Conservation (phyloP, 345 rosid genomes). For the Syzygium aqueum region DNA sequence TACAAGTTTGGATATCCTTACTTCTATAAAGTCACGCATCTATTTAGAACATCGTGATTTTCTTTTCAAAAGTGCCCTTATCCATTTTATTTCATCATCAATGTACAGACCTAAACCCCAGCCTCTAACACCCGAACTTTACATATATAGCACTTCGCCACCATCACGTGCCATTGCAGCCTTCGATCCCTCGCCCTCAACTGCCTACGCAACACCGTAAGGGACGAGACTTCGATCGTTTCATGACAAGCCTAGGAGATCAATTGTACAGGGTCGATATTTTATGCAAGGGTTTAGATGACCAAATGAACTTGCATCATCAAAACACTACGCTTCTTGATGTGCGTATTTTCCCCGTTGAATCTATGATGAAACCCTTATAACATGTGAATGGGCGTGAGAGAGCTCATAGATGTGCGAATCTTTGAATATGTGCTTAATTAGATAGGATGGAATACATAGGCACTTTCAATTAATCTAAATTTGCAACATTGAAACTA, state of each 20-base stretch:
- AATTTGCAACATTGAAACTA: neutral
- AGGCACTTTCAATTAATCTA: neutral
- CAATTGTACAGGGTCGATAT: neutral
- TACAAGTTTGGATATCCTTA: neutral
- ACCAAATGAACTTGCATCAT: neutral
- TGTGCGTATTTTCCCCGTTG: neutral
- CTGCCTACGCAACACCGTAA: too few relatives aligned
- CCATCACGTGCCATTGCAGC: neutral
- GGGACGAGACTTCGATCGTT: neutral
- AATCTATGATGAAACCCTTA: neutral
- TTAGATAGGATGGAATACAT: neutral
- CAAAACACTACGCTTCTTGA: neutral
- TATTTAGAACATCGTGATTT: too few relatives aligned
- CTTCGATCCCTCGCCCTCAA: neutral
- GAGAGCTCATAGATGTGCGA: neutral
- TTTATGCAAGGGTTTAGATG: neutral
- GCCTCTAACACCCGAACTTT: neutral
- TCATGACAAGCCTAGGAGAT: neutral
- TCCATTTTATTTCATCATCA: neutral
- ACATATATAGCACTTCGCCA: neutral
- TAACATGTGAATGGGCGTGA: neutral
- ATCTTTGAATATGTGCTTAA: neutral
- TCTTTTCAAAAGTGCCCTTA: neutral
- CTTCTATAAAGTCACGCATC: neutral
- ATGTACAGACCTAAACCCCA: neutral